phyloP scores from a whole-genome alignment of 306 rosid genomes.

The Cicer cuneatum region DNA sequence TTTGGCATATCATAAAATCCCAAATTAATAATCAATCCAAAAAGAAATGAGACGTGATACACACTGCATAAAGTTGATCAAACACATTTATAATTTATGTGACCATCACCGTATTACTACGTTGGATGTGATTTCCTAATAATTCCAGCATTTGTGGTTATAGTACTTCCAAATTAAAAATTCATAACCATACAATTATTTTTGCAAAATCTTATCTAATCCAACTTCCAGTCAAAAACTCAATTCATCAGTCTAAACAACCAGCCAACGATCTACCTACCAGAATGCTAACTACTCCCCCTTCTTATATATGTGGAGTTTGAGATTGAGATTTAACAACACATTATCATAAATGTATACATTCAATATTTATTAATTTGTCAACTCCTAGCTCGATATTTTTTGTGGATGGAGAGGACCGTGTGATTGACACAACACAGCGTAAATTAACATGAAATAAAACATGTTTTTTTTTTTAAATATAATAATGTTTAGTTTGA shows the following conservation, averaged over 20 bases:
- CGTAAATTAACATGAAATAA: neutral
- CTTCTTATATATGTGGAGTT: neutral
- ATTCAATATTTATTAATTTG: neutral
- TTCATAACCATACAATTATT: too few relatives aligned
- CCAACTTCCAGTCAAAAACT: too few relatives aligned
- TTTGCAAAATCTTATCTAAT: too few relatives aligned
- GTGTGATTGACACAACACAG: neutral
- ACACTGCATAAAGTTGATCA: too few relatives aligned
- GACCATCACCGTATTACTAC: too few relatives aligned
- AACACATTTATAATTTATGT: too few relatives aligned
- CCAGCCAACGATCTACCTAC: slow-evolving; percentile 36
- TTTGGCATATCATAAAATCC: too few relatives aligned
- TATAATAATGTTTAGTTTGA: neutral
- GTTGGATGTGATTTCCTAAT: too few relatives aligned
- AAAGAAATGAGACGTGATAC: too few relatives aligned
- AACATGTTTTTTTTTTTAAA: neutral
- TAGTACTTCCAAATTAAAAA: too few relatives aligned
- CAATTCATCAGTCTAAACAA: slow-evolving; percentile 12
- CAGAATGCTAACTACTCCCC: slow-evolving; percentile 16
- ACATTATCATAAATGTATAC: neutral
- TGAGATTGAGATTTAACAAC: neutral
- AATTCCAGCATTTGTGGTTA: too few relatives aligned
- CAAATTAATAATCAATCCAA: too few relatives aligned
- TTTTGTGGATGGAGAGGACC: neutral
- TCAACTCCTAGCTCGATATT: neutral